Percentiles rank a stretch among this genome's conserved stretches.
Conservation (phyloP, 495 filamentous ascomycete species). For the Podospora pseudoanserina region DNA sequence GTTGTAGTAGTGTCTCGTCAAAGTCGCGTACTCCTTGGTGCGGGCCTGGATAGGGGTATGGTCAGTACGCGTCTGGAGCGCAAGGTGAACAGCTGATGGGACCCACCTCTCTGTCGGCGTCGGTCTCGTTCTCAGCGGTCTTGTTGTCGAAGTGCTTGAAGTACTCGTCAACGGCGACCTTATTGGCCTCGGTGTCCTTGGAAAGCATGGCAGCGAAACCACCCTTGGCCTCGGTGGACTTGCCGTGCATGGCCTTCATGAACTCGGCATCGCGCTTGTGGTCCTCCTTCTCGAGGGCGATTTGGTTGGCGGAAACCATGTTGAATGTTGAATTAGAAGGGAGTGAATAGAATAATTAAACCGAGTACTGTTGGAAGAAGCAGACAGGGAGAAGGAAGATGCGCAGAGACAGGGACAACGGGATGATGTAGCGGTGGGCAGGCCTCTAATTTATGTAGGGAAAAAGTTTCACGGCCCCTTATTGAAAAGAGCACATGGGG, state of each 20-base stretch:
- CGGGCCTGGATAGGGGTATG: constrained; percentile 54
- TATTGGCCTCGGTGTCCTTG: constrained; percentile 79
- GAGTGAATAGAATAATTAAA: constrained; percentile 12
- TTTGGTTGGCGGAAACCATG: constrained; percentile 61
- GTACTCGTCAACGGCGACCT: constrained; percentile 92
- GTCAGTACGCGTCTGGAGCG: not conserved
- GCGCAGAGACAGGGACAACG: not conserved
- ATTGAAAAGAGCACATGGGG: constrained; percentile 11
- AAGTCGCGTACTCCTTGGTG: constrained; percentile 85
- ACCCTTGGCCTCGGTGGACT: constrained; percentile 64
- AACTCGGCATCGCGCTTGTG: constrained; percentile 88
- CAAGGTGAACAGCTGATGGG: not conserved
- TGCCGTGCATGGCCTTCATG: constrained; percentile 87
- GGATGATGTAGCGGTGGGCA: not conserved
- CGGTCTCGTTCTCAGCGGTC: constrained; percentile 74
- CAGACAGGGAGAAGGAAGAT: not conserved
- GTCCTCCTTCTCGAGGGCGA: constrained; percentile 77
- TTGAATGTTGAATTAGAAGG: constrained; percentile 14
- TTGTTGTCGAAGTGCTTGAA: constrained; percentile 99
- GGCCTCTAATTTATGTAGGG: constrained; percentile 2
- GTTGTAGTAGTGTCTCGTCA: constrained; percentile 99
- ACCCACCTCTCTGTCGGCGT: constrained; percentile 69
- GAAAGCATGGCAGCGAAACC: constrained; percentile 79
- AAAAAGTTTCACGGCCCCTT: constrained; percentile 22
- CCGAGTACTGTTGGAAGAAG: not conserved